These are phyloP conservation scores for Lactarius akahatsu DNA, from an alignment of 768 basidiomycete genomes.

Conservation along the genomic window DNA sequence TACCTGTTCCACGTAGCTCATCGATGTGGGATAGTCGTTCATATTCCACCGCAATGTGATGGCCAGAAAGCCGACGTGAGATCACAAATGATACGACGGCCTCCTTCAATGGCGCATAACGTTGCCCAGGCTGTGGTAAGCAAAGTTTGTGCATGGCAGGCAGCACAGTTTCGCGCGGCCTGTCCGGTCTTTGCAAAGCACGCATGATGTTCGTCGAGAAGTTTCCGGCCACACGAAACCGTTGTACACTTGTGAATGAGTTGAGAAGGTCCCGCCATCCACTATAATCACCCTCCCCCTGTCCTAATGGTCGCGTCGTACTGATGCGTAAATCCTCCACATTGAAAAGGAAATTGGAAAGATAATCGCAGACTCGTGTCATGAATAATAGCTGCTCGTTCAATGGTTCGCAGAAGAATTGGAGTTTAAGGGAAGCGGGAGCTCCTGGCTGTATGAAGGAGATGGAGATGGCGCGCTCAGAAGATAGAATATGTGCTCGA, in stretches of 20 bases:
- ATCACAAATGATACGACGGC: background rate
- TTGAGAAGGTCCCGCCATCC: too few relatives aligned
- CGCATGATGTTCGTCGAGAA: background rate
- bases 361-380: rapidly evolving
- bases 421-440: background rate
- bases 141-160: background rate
- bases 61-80: background rate
- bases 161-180: rapidly evolving
- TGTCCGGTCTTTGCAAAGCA: background rate
- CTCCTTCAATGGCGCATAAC: background rate
- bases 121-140: background rate
- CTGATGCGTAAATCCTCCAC: background rate
- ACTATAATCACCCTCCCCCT: rapidly evolving
- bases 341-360: background rate
- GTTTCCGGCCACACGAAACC: too few relatives aligned
- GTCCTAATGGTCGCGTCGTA: background rate
- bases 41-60: background rate
- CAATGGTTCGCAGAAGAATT: background rate
- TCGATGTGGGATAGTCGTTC: background rate
- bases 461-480: background rate
- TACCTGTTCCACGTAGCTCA: background rate
- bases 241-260: background rate
- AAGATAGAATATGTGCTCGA: background rate
- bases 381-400: background rate
- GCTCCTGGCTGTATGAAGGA: background rate